phyloP scores from a whole-genome alignment of 768 basidiomycete species.

The Boletus pseudopeckii region DNA sequence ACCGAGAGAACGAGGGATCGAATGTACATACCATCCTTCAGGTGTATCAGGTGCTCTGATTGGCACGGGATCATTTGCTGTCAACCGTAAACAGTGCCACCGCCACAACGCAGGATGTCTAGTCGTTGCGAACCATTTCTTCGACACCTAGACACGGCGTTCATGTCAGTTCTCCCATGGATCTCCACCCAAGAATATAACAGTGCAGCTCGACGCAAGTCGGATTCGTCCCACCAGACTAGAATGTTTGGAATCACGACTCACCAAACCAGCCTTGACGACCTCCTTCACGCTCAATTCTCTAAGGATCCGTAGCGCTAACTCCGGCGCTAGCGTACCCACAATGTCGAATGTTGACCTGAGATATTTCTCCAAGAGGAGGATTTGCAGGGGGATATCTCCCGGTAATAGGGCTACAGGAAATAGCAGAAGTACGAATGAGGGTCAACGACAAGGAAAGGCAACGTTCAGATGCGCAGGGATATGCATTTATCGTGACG shows the following conservation, averaged over 20 bases:
- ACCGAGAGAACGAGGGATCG: background rate
- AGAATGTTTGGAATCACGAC: conserved; percentile 3
- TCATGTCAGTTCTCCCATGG: background rate
- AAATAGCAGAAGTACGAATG: conserved; percentile 4
- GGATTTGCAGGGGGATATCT: conserved; percentile 80
- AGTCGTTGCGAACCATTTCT: conserved; percentile 37
- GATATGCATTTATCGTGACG: background rate
- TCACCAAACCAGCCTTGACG: conserved; percentile 42
- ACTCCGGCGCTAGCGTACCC: conserved; percentile 61
- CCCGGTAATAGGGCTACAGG: conserved; percentile 70
- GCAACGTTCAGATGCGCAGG: background rate
- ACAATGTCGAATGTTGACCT: conserved; percentile 82
- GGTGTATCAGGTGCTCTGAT: conserved; percentile 58
- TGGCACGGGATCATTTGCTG: conserved; percentile 66
- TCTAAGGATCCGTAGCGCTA: conserved; percentile 63
- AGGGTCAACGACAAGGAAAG: conserved; percentile 1
- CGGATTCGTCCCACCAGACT: background rate
- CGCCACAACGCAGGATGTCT: conserved; percentile 74
- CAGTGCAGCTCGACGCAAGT: background rate
- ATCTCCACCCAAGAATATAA: background rate
- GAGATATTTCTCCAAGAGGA: conserved; percentile 80
- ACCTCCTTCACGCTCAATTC: conserved; percentile 58
- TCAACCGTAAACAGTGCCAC: conserved; percentile 70
- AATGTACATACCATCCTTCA: conserved; percentile 63
- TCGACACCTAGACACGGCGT: conserved; percentile 35